Base-by-base conservation (phyloP, 805 yeast genomes). In the Candida sonorensis region DNA sequence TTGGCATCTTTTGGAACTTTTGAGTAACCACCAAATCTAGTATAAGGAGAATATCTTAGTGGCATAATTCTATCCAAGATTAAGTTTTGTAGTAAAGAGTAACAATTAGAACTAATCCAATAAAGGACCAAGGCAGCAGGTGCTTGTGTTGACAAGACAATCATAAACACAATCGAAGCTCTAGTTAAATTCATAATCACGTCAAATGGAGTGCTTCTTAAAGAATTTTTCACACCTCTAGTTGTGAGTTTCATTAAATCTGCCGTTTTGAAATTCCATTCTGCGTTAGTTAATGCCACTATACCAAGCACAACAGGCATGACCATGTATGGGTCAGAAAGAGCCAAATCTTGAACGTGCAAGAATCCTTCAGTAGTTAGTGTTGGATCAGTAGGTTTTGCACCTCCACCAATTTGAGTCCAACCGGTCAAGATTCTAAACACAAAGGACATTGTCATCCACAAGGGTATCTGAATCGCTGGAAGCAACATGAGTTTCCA, bases 101-200 rank as follows among this genome's bases (percentile, higher is more conserved):
- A 88, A 4, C 69, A 45, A 51, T 86, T 88, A 0, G 96, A 86
- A 28, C 90, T 76, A 19, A 85, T 68, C 98, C 97, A 90, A 58
- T 88, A 90, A n/a, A 86, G 52, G 0, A 81, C 74, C 22, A 88
- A 60, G 0, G 94, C 85, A 18, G 79, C 64, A 0, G 97, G 95
- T 0, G 95, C 94, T 47, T 87, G 92, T 25, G 87, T 73, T 0
- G 95, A 68, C 13, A 87, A 64, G 5, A 86, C 87, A 81, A 86
- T 85, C 57, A 90, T 64, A 42, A 84, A 75, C 2, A 87, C 75
- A 32, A 83, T 75, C 15, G 90, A 76, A 41, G 84, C 65, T 46
- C 96, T 66, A 2, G 94, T 74, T 2, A 83, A 49, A 40, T 77
- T 85, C 34, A 83, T 67, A 22, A 88, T 49, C 3, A 85, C 69